Conservation (phyloP, 139 green algal species). For the Closterium sp. region DNA sequence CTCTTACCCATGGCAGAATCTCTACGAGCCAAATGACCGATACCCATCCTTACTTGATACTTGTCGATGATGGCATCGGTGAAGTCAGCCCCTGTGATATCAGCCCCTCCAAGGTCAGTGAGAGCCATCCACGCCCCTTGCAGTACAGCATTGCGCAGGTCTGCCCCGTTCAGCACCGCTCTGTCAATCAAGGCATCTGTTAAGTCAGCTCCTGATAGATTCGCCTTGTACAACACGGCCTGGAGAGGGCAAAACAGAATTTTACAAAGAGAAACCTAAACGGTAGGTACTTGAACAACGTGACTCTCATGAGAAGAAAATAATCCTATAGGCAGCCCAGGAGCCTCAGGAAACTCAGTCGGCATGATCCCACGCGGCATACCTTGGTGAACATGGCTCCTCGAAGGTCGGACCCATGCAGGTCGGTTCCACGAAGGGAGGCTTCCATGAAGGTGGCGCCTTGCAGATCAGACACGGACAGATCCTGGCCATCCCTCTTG, state of each 20-base stretch:
- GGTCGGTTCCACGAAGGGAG: slow-evolving; percentile 8
- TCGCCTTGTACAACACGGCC: slow-evolving; percentile 36
- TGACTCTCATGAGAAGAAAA: neutral
- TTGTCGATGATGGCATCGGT: slow-evolving; percentile 49
- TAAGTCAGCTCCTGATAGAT: slow-evolving; percentile 26
- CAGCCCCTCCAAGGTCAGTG: slow-evolving; percentile 33
- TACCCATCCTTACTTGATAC: neutral
- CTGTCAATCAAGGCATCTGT: slow-evolving; percentile 47
- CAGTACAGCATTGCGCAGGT: slow-evolving; percentile 21
- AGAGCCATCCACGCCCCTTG: slow-evolving; percentile 22
- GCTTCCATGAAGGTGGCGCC: slow-evolving; percentile 44
- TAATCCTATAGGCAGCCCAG: neutral
- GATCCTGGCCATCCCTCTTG: neutral
- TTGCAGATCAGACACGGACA: slow-evolving; percentile 16
- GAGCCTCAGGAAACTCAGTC: neutral
- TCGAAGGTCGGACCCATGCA: slow-evolving; percentile 33
- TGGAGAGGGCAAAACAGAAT: neutral
- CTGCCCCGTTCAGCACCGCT: slow-evolving; percentile 22
- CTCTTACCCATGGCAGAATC: neutral
- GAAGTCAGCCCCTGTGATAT: slow-evolving; percentile 46
- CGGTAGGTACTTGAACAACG: neutral
- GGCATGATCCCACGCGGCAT: neutral
- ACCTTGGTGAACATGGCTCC: slow-evolving; percentile 37
- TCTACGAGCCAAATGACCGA: neutral
- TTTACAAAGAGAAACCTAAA: neutral